A percentile compares a stretch with the other conserved stretches of the same genome.
These are phyloP conservation scores for bread wheat (Triticum aestivum) DNA, from an alignment of 176 grass and related monocot species.

Conservation along the genomic window IWGSC_CS_RefSeq_v2.1 NC_057798.1:144498463-144498962, in stretches of 20 bases:
- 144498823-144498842: constrained; percentile 77
- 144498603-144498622: constrained; percentile 52
- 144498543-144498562: constrained; percentile 60
- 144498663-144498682: constrained; percentile 41
- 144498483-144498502: constrained; percentile 45
- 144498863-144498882: constrained; percentile 62
- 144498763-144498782: constrained; percentile 81
- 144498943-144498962: constrained; percentile 74
- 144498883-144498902: constrained; percentile 61
- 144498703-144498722: constrained; percentile 70
- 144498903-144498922: constrained; percentile 69
- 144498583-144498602: constrained; percentile 57
- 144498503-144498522: constrained; percentile 66
- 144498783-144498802: constrained; percentile 71
- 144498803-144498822: constrained; percentile 82
- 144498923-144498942: constrained; percentile 59
- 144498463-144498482: constrained; percentile 46
- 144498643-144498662: constrained; percentile 56
- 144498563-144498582: constrained; percentile 80
- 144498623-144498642: constrained; percentile 62
- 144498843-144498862: constrained; percentile 70
- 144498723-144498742: constrained; percentile 76
- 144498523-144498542: constrained; percentile 61
- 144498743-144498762: constrained; percentile 80
- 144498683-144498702: constrained; percentile 53